Evolutionary conservation across 495 filamentous ascomycete genomes (phyloP).

Genomic region (Aspergillus sclerotioniger): DNA sequence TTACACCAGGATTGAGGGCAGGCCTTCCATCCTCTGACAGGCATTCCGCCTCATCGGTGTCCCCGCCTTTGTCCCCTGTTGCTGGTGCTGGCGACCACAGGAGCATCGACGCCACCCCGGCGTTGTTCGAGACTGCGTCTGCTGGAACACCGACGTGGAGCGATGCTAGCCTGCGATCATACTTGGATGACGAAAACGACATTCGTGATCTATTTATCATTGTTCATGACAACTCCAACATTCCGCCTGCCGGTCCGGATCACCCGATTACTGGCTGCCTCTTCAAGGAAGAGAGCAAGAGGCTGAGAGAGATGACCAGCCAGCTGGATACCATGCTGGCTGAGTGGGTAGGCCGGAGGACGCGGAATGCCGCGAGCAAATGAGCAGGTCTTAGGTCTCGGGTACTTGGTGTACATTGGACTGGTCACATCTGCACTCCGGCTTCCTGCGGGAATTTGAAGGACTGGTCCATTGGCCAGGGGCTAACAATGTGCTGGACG

Average conservation of each 20-base stretch:
- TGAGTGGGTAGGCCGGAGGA: slow-evolving; percentile 70
- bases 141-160: slow-evolving; percentile 65
- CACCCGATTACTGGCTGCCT: slow-evolving; percentile 80
- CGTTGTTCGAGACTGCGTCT: slow-evolving; percentile 42
- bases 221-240: slow-evolving; percentile 84
- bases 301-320: slow-evolving; percentile 76
- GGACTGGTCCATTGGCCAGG: slow-evolving; percentile 15
- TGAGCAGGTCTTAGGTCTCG: slow-evolving; percentile 9
- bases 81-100: slow-evolving; percentile 45
- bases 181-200: slow-evolving; percentile 89
- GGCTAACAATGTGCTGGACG: slow-evolving; percentile 29
- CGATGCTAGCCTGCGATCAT: slow-evolving; percentile 77
- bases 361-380: slow-evolving; percentile 20
- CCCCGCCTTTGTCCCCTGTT: slow-evolving; percentile 66
- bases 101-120: slow-evolving; percentile 30
- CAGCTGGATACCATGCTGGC: slow-evolving; percentile 84
- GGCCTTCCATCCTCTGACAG: slow-evolving; percentile 67
- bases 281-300: slow-evolving; percentile 80
- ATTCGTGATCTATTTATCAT: slow-evolving; percentile 87
- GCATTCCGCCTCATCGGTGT: slow-evolving; percentile 56
- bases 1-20: slow-evolving; percentile 57
- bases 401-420: background rate
- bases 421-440: background rate
- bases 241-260: slow-evolving; percentile 70
- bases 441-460: background rate